phyloP scores from a whole-genome alignment of 805 yeast genomes.

The Vanderwaltozyma tropicalis region DNA sequence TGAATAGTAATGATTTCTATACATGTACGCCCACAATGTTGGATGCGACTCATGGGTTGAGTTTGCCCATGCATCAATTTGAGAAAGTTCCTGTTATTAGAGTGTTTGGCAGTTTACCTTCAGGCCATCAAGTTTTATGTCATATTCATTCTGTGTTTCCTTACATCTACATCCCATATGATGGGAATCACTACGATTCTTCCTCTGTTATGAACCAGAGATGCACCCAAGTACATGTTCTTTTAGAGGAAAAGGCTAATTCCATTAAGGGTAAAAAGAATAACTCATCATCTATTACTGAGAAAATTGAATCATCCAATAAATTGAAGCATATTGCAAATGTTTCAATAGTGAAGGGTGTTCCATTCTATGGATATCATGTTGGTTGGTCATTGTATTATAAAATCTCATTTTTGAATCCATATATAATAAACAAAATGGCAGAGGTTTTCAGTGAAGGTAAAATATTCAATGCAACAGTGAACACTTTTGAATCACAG shows the following conservation, averaged over 20 bases:
- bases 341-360: constrained; percentile 56
- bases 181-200: constrained; percentile 29
- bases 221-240: constrained; percentile 31
- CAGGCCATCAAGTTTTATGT: constrained; percentile 48
- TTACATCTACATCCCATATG: constrained; percentile 59
- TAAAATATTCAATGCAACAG: constrained; percentile 27
- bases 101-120: constrained; percentile 58
- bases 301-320: constrained; percentile 1
- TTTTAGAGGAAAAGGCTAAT: constrained; percentile 33
- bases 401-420: constrained; percentile 59
- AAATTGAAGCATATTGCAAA: constrained; percentile 42
- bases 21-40: constrained; percentile 43
- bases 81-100: constrained; percentile 64
- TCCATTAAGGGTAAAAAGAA: constrained; percentile 1
- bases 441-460: constrained; percentile 41
- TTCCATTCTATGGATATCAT: constrained; percentile 78
- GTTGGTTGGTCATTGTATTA: constrained; percentile 53
- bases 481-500: constrained; percentile 68
- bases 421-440: constrained; percentile 46
- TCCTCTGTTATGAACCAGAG: constrained; percentile 23
- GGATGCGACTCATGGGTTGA: constrained; percentile 35
- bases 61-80: constrained; percentile 27
- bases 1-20: constrained; percentile 58
- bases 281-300: no score
- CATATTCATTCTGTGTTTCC: constrained; percentile 85